Conservation (phyloP, 1,284 basidiomycete species). For the Schizopora paradoxa region DNA sequence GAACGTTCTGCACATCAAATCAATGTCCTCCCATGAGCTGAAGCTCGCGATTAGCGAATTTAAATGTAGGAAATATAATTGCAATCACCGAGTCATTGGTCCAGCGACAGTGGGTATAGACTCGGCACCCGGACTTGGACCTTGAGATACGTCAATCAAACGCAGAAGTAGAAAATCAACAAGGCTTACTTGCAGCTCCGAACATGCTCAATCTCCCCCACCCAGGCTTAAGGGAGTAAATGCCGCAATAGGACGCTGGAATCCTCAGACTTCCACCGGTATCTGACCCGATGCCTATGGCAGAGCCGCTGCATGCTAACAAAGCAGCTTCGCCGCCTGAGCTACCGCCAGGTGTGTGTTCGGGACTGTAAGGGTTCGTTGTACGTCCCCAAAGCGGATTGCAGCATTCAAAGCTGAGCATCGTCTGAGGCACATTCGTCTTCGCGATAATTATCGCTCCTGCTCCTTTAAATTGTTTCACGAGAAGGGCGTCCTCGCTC, state of each 20-base stretch:
- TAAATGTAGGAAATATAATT: background rate
- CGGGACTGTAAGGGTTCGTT: constrained; percentile 61
- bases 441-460: constrained; percentile 62
- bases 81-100: constrained; percentile 65
- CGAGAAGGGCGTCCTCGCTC: constrained; percentile 51
- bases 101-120: constrained; percentile 57
- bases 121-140: constrained; percentile 58
- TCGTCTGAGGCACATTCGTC: constrained; percentile 79
- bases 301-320: constrained; percentile 69
- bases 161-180: background rate
- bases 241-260: constrained; percentile 75
- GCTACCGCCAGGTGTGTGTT: constrained; percentile 70
- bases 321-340: constrained; percentile 78
- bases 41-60: background rate
- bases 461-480: constrained; percentile 38
- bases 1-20: constrained; percentile 47
- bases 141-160: constrained; percentile 26
- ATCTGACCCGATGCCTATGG: constrained; percentile 76
- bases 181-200: constrained; percentile 43
- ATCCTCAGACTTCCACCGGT: constrained; percentile 76
- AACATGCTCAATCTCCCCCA: constrained; percentile 42
- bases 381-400: constrained; percentile 81
- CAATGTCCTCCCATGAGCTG: constrained; percentile 64
- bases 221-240: constrained; percentile 77
- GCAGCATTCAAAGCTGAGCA: constrained; percentile 83